A percentile compares a stretch with the other conserved stretches of the same genome.
These are phyloP conservation scores for Ogataea paradorogensis DNA, from an alignment of 805 yeast genomes.

Conservation along the genomic window DNA sequence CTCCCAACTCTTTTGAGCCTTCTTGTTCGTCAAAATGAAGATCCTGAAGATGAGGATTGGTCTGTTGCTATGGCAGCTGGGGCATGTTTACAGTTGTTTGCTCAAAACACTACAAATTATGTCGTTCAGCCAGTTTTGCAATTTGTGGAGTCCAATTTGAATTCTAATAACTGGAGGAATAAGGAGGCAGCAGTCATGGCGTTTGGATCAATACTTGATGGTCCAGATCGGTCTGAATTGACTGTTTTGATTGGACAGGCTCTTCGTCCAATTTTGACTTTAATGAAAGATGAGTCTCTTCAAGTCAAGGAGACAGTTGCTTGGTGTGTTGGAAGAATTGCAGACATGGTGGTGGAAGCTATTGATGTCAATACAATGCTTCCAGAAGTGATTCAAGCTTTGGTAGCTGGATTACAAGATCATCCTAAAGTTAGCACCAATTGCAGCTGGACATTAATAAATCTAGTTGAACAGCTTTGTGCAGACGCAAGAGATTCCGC, in stretches of 20 bases:
- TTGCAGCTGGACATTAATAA: constrained; percentile 96
- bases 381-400: constrained; percentile 69
- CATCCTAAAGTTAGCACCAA: constrained; percentile 94
- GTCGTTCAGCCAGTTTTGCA: constrained; percentile 81
- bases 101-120: constrained; percentile 82
- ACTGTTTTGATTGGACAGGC: constrained; percentile 75
- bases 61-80: constrained; percentile 98
- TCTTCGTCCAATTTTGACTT: constrained; percentile 66
- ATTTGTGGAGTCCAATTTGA: constrained; percentile 77
- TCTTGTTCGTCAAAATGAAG: constrained; percentile 86
- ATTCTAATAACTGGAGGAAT: constrained; percentile 66
- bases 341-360: constrained; percentile 79
- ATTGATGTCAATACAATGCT: constrained; percentile 64
- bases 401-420: constrained; percentile 78
- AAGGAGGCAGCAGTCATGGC: constrained; percentile 99
- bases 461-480: constrained; percentile 79
- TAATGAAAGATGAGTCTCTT: constrained; percentile 71
- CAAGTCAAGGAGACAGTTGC: constrained; percentile 97
- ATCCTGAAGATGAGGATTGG: constrained; percentile 96
- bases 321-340: constrained; percentile 97
- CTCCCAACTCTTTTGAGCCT: constrained; percentile 80
- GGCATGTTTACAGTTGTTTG: constrained; percentile 90
- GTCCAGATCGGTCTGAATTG: constrained; percentile 77
- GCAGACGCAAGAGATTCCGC: constrained; percentile 46
- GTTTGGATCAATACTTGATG: constrained; percentile 93